A percentile compares a stretch with the other conserved stretches of the same genome.
Conservation (phyloP, 2,329 filamentous ascomycete genomes). For the Ophiocordyceps camponoti-rufipedis region DNA sequence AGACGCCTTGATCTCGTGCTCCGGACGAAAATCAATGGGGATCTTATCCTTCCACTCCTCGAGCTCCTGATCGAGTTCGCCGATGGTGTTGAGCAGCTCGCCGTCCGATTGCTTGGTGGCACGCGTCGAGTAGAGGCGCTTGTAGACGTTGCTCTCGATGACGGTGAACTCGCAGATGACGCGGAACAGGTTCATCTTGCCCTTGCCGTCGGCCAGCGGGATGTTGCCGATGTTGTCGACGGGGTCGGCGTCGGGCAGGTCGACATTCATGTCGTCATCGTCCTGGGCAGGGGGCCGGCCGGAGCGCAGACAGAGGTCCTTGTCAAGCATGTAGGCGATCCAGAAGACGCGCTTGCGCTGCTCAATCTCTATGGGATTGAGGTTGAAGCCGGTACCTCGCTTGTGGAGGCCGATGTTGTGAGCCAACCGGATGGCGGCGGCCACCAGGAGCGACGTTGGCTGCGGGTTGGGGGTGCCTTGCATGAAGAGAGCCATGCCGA, state of each 20-base stretch:
- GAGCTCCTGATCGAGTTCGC: slow-evolving; percentile 73
- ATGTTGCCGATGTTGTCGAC: slow-evolving; percentile 90
- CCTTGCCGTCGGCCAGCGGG: slow-evolving; percentile 69
- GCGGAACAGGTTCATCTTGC: slow-evolving; percentile 88
- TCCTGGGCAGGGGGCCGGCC: slow-evolving; percentile 43
- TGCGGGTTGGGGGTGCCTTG: slow-evolving; percentile 95
- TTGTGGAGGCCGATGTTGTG: slow-evolving; percentile 95
- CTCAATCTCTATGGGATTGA: slow-evolving; percentile 87
- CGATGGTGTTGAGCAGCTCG: slow-evolving; percentile 86
- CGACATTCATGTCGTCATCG: slow-evolving; percentile 76
- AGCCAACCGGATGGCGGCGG: slow-evolving; percentile 74
- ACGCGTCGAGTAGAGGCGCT: slow-evolving; percentile 77
- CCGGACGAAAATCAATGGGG: slow-evolving; percentile 88
- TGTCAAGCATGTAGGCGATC: slow-evolving; percentile 48
- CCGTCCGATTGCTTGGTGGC: slow-evolving; percentile 84
- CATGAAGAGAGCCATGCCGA: slow-evolving; percentile 88
- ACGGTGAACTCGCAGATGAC: slow-evolving; percentile 81
- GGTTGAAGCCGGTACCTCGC: slow-evolving; percentile 75
- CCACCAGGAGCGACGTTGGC: slow-evolving; percentile 77
- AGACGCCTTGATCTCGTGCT: slow-evolving; percentile 84
- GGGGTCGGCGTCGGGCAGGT: slow-evolving; percentile 79
- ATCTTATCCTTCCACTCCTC: slow-evolving; percentile 96
- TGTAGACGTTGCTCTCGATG: slow-evolving; percentile 91
- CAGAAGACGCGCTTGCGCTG: slow-evolving; percentile 55
- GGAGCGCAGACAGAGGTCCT: slow-evolving; percentile 41